Evolutionary conservation across 2,329 filamentous ascomycete species (phyloP).

Genomic region (Dryadomyces sulphureus): DNA sequence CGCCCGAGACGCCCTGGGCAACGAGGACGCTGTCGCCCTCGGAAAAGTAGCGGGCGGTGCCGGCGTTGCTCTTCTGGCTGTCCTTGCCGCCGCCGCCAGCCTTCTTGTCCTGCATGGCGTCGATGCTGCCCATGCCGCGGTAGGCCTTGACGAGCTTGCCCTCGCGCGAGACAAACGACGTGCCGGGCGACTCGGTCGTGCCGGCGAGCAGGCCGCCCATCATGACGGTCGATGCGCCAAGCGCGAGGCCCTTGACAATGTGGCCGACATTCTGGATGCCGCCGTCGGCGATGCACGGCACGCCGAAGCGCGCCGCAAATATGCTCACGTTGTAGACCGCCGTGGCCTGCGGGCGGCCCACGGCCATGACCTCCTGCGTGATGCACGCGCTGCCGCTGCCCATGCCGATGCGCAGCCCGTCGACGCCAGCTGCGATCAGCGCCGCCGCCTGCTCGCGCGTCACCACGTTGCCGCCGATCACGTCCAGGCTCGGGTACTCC

Average conservation of each 20-base stretch:
- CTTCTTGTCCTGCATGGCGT: constrained; percentile 99
- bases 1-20: constrained; percentile 87
- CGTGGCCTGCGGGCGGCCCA: constrained; percentile 88
- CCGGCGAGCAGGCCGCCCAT: constrained; percentile 97
- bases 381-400: constrained; percentile 96
- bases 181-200: constrained; percentile 92
- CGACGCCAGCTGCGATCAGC: constrained; percentile 84
- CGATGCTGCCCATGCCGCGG: constrained; percentile 96
- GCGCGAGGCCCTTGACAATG: constrained; percentile 93
- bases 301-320: constrained; percentile 85
- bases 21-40: constrained; percentile 91
- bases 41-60: constrained; percentile 95
- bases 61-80: constrained; percentile 72
- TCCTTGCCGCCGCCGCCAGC: constrained; percentile 61
- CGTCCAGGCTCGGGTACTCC: constrained; percentile 72
- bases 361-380: constrained; percentile 98
- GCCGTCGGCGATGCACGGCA: constrained; percentile 95
- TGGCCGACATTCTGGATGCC: constrained; percentile 98
- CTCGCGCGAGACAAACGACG: constrained; percentile 90
- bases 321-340: constrained; percentile 79
- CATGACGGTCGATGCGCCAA: constrained; percentile 94
- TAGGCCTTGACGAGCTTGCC: constrained; percentile 99
- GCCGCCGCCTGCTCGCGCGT: constrained; percentile 89
- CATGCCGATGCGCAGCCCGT: constrained; percentile 97
- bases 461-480: constrained; percentile 97